Evolutionary conservation across 306 rosid genomes (phyloP).

Genomic region (Sicyos baderoa): DNA sequence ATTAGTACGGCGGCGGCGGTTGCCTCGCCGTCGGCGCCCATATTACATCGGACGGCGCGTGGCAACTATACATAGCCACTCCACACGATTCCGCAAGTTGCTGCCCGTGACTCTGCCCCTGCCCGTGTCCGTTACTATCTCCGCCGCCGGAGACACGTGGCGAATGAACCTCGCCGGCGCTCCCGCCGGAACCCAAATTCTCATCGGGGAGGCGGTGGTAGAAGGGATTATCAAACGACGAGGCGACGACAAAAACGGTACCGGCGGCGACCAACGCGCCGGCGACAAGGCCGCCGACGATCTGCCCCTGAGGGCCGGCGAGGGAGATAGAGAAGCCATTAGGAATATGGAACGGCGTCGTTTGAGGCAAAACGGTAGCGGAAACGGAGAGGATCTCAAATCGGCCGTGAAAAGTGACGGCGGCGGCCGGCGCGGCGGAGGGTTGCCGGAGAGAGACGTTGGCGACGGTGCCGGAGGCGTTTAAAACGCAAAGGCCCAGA

Average conservation of each 20-base stretch:
- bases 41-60: conserved; percentile 59
- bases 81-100: conserved; percentile 20
- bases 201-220: conserved; percentile 58
- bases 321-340: conserved; percentile 68
- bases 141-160: conserved; percentile 22
- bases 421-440: conserved; percentile 63
- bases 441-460: conserved; percentile 90
- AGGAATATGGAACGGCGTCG: conserved; percentile 29
- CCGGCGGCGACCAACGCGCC: conserved; percentile 66
- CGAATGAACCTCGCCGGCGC: conserved; percentile 23
- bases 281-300: conserved; percentile 73
- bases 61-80: conserved; percentile 55
- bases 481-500: conserved; percentile 56
- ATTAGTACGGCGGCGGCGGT: conserved; percentile 29
- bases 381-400: conserved; percentile 74
- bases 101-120: conserved; percentile 28
- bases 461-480: conserved; percentile 72
- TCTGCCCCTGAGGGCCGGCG: conserved; percentile 92
- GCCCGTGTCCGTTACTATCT: conserved; percentile 16
- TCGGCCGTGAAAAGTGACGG: conserved; percentile 89
- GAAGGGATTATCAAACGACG: conserved; percentile 65
- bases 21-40: conserved; percentile 85
- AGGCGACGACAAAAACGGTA: conserved; percentile 54
- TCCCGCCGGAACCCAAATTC: conserved; percentile 25
- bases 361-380: conserved; percentile 62